Evolutionary conservation across 805 yeast species (phyloP).

Genomic region (Lipomyces yamanashiensis): DNA sequence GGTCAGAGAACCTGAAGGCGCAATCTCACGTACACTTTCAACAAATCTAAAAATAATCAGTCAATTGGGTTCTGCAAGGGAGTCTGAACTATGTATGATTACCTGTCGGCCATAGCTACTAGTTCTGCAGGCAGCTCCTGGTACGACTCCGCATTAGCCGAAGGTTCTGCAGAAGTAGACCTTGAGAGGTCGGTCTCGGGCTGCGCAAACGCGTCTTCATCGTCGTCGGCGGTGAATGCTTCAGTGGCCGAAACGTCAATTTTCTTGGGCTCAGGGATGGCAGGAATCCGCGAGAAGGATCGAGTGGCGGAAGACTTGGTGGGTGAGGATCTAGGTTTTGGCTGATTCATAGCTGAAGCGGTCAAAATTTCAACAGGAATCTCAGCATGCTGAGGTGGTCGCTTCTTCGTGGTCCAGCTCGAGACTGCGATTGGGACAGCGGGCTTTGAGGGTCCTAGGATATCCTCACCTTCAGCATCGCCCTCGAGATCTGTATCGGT

Average conservation of each 20-base stretch:
- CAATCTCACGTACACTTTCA: slow-evolving; percentile 46
- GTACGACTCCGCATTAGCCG: slow-evolving; percentile 2
- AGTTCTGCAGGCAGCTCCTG: slow-evolving; percentile 33
- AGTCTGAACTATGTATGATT: neutral
- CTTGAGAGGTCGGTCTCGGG: neutral
- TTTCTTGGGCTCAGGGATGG: slow-evolving; percentile 20
- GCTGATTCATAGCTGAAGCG: slow-evolving; percentile 10
- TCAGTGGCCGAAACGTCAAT: neutral
- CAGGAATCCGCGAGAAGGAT: slow-evolving; percentile 31
- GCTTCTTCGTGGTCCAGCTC: slow-evolving; percentile 16
- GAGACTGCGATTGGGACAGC: slow-evolving; percentile 13
- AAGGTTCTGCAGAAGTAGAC: slow-evolving; percentile 2
- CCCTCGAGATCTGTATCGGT: neutral
- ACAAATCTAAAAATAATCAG: slow-evolving; percentile 21
- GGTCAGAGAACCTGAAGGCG: slow-evolving; percentile 41
- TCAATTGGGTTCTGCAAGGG: neutral
- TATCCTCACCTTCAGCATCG: neutral
- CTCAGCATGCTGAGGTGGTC: slow-evolving; percentile 13
- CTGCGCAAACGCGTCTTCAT: slow-evolving; percentile 5
- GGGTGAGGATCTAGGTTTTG: slow-evolving; percentile 11
- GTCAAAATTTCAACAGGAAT: slow-evolving; percentile 29
- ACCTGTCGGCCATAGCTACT: slow-evolving; percentile 27
- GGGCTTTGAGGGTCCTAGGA: slow-evolving; percentile 2
- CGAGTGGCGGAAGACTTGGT: slow-evolving; percentile 9
- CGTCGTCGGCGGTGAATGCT: neutral